A percentile compares a stretch with the other conserved stretches of the same genome.
Evolutionary conservation across 2,329 filamentous ascomycete genomes (phyloP).

Genomic region (Arthrobotrys musiformis): DNA sequence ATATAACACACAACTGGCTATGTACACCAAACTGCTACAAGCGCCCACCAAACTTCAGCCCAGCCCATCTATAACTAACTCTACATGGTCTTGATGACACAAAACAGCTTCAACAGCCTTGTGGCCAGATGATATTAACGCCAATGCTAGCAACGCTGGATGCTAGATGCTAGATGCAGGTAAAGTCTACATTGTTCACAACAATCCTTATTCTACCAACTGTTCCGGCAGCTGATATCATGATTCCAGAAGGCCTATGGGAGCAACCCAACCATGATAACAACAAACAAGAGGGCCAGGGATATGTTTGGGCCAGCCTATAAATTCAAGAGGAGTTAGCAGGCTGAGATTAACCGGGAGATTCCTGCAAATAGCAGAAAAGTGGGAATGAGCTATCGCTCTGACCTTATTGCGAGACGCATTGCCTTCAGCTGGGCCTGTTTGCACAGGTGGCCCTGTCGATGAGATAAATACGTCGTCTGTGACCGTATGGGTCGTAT

Average conservation of each 20-base stretch:
- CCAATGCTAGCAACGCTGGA: too few species aligned
- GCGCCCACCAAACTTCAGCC: too few species aligned
- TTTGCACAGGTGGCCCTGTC: conserved; percentile 22
- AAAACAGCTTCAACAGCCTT: not conserved
- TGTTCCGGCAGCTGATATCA: conserved; percentile 2
- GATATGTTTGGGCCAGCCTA: not conserved
- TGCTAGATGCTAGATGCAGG: not conserved
- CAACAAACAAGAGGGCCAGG: not conserved
- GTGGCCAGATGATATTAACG: not conserved
- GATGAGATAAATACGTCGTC: conserved; percentile 36
- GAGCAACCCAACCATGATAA: not conserved
- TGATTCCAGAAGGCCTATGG: conserved; percentile 7
- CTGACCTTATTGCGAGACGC: conserved; percentile 16
- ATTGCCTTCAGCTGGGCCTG: not conserved
- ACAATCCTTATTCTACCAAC: not conserved
- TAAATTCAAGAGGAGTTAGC: not conserved
- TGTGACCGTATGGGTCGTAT: conserved; percentile 31
- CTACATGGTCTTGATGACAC: not conserved
- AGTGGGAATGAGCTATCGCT: not conserved
- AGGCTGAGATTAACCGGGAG: not conserved
- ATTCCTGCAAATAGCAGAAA: not conserved
- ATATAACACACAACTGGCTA: not conserved
- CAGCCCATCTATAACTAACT: not conserved
- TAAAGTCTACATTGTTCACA: not conserved
- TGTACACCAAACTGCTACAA: not conserved